Base-by-base conservation (phyloP, 2,329 filamentous ascomycete genomes). In the Diplodia corticola region DNA sequence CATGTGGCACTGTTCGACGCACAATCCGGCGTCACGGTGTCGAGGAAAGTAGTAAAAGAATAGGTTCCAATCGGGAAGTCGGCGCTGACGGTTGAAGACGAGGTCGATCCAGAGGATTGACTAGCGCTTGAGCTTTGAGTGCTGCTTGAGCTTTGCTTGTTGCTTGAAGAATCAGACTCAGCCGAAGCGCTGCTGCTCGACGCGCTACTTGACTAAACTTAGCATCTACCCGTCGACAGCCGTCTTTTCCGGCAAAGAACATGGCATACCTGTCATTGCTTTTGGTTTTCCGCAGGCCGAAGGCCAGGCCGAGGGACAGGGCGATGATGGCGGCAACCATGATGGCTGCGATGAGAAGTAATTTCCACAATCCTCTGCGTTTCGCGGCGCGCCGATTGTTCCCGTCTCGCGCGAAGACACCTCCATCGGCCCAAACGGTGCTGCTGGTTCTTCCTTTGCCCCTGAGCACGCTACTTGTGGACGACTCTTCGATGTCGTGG, bases 1-100 rank as follows among this genome's bases (percentile, higher is more conserved):
- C 88, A 91, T 1, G 86, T 86, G 4, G 80, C 76, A 0, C 84
- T 69, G 69, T 86, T 83, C 15, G 84, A 81, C 0, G 86, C 88
- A 76, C 89, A 91, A 57, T 80, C 80, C 6, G 85, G 83, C 17
- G 78, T 76, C 2, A 83, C 77, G 5, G 79, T 83, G 59, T 82
- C 79, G 46, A 91, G 84, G 67, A 84, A 84, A 24, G 87, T 86
- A 6, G 83, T 79, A 70, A 91, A 80, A 44, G 84, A 80, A 74
- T 86, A 91, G n/a, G 84, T 82, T 5, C 89, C 89, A 1, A 84
- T 77, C 1, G 89, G 89, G 70, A 90, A 90, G 63, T 77, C 73
- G 13, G 73, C 69, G 20, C 73, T 72, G 4, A 69, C 64, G 24
- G 72, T 69, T 4, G 69, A 59, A 30, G 69, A 51, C 15, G 51